Conservation (phyloP, 2,329 filamentous ascomycete genomes). For the Biscogniauxia mediterranea region DNA sequence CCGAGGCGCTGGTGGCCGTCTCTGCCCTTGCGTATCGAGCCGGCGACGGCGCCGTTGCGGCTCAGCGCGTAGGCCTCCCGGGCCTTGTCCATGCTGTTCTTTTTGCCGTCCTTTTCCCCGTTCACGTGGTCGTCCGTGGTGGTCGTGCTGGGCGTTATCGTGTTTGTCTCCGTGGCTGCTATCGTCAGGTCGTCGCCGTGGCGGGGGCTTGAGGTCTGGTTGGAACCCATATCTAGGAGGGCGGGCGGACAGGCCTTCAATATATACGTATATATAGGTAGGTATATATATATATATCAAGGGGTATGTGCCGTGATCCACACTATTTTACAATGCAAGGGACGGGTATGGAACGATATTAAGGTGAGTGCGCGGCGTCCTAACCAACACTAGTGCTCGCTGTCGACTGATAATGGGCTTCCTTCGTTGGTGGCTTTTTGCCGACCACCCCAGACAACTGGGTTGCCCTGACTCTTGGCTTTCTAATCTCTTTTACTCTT, state of each 20-base stretch:
- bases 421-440: neutral
- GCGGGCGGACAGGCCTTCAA: neutral
- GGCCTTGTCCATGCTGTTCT: conserved; percentile 14
- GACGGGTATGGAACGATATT: no score
- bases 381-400: no score
- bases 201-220: neutral
- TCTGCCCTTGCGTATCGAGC: conserved; percentile 12
- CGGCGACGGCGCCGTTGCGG: conserved; percentile 9
- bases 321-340: neutral
- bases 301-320: neutral
- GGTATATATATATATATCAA: neutral
- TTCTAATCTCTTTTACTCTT: no score
- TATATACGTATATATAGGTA: neutral
- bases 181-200: neutral
- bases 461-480: no score
- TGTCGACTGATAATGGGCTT: neutral
- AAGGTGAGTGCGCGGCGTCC: neutral
- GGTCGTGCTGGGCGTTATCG: neutral
- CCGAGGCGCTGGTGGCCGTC: conserved; percentile 21
- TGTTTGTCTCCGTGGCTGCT: neutral
- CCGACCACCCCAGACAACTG: neutral
- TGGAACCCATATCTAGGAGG: neutral
- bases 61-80: conserved; percentile 22
- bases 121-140: neutral
- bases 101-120: neutral